phyloP scores from a whole-genome alignment of 805 yeast species.

The Torulaspora delbrueckii region DNA sequence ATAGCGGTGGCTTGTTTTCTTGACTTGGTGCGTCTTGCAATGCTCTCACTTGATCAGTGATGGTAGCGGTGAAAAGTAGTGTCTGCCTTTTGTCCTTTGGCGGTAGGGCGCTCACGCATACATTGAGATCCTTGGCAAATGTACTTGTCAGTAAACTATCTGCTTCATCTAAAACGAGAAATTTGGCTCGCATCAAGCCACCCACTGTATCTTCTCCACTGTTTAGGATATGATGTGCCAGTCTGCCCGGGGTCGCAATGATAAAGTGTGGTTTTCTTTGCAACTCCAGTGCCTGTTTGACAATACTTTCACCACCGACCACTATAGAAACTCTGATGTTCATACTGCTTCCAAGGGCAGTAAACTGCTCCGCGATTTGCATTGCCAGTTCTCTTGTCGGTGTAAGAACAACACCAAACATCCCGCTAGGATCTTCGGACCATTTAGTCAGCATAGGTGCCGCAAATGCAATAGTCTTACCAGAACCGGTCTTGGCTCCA shows the following conservation, averaged over 20 bases:
- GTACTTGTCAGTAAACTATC: constrained; percentile 83
- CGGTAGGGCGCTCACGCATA: constrained; percentile 71
- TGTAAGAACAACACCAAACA: constrained; percentile 81
- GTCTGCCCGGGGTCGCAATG: constrained; percentile 94
- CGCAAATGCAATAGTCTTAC: constrained; percentile 96
- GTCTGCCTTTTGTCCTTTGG: constrained; percentile 74
- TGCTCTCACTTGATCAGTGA: constrained; percentile 84
- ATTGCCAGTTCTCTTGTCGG: constrained; percentile 93
- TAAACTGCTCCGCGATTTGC: constrained; percentile 95
- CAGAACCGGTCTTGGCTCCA: constrained; percentile 97
- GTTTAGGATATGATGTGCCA: constrained; percentile 84
- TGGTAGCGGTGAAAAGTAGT: constrained; percentile 88
- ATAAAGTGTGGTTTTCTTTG: constrained; percentile 88
- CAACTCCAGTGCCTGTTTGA: constrained; percentile 77
- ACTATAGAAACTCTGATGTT: constrained; percentile 77
- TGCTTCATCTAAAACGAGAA: constrained; percentile 90
- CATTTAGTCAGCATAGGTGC: constrained; percentile 94
- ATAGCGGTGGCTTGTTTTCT: constrained; percentile 50
- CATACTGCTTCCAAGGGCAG: constrained; percentile 86
- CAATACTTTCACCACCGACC: constrained; percentile 94
- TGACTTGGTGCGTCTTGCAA: constrained; percentile 60
- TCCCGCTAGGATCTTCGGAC: constrained; percentile 93
- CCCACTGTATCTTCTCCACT: constrained; percentile 84
- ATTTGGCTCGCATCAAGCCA: constrained; percentile 74
- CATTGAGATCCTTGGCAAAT: constrained; percentile 70